Percentiles rank a stretch among this genome's conserved stretches.
These are phyloP conservation scores for Fragaria iinumae DNA, from an alignment of 306 rosid genomes.

Conservation along the genomic window DNA sequence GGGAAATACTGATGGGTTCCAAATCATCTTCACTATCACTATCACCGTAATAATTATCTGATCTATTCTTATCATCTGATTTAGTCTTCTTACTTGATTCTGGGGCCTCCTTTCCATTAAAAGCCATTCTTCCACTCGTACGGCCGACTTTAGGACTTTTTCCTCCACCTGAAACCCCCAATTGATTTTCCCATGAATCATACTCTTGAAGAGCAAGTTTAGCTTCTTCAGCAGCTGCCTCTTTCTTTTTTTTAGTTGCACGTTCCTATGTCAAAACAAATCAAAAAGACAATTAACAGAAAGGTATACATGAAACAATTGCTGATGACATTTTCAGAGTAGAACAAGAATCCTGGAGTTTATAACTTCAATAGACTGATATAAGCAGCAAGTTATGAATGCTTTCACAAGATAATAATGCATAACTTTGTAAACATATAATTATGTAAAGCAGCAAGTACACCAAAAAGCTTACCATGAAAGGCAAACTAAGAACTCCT, in stretches of 20 bases:
- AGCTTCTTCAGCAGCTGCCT: slow-evolving; percentile 73
- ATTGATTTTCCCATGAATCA: slow-evolving; percentile 55
- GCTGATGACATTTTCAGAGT: slow-evolving; percentile 10
- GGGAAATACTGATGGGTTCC: slow-evolving; percentile 33
- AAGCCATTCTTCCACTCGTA: slow-evolving; percentile 75
- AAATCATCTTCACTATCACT: slow-evolving; percentile 74
- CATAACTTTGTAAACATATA: neutral
- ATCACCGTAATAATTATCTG: slow-evolving; percentile 49
- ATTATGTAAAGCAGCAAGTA: slow-evolving; percentile 11
- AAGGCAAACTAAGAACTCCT: slow-evolving; percentile 81
- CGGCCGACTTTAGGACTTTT: slow-evolving; percentile 40
- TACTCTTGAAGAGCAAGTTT: slow-evolving; percentile 70
- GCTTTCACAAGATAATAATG: slow-evolving; percentile 2
- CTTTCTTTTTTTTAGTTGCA: slow-evolving; percentile 71
- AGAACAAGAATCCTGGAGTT: neutral
- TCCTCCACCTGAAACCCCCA: slow-evolving; percentile 49
- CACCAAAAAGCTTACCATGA: slow-evolving; percentile 60
- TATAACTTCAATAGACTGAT: neutral
- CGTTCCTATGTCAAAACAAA: slow-evolving; percentile 59
- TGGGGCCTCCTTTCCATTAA: slow-evolving; percentile 52
- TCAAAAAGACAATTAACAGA: slow-evolving; percentile 14
- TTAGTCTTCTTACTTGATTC: slow-evolving; percentile 43
- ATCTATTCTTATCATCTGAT: slow-evolving; percentile 41
- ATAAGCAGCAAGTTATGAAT: neutral
- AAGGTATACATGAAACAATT: neutral